phyloP scores from a whole-genome alignment of 148 eudicot genomes.

The Vaccinium darrowii region DNA sequence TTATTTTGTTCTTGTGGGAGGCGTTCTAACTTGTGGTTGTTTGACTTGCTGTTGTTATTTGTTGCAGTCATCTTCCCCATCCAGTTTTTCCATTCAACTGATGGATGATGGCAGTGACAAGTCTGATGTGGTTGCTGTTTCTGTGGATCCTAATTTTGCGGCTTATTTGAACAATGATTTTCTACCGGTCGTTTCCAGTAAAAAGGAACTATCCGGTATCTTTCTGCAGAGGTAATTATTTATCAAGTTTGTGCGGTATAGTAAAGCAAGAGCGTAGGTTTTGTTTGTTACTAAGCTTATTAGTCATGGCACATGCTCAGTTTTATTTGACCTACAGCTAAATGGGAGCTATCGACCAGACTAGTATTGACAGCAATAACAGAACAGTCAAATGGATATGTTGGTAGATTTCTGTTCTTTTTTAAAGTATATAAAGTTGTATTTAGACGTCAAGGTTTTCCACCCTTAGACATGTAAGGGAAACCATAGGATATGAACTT shows the following conservation, averaged over 20 bases:
- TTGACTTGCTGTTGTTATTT: constrained; percentile 20
- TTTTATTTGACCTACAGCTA: background rate
- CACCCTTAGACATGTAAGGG: background rate
- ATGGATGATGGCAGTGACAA: constrained; percentile 86
- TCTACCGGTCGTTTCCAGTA: constrained; percentile 45
- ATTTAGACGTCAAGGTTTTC: background rate
- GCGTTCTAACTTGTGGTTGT: constrained; percentile 12
- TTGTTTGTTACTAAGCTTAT: background rate
- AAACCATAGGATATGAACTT: background rate
- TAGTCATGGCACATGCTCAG: background rate
- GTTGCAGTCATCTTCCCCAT: constrained; percentile 61
- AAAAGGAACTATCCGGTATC: constrained; percentile 58
- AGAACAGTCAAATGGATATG: background rate
- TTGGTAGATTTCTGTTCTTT: background rate
- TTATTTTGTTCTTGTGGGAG: background rate
- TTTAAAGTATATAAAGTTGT: background rate
- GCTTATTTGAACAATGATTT: constrained; percentile 71
- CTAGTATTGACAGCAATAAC: background rate
- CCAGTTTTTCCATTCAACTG: constrained; percentile 63
- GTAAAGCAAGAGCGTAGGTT: background rate
- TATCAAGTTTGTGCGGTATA: background rate
- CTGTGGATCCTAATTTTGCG: constrained; percentile 81
- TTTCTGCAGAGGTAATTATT: constrained; percentile 62
- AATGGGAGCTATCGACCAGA: background rate
- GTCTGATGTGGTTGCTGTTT: constrained; percentile 84